Evolutionary conservation across 1,284 basidiomycete species (phyloP).

Genomic region (Ceratobasidium sp.): DNA sequence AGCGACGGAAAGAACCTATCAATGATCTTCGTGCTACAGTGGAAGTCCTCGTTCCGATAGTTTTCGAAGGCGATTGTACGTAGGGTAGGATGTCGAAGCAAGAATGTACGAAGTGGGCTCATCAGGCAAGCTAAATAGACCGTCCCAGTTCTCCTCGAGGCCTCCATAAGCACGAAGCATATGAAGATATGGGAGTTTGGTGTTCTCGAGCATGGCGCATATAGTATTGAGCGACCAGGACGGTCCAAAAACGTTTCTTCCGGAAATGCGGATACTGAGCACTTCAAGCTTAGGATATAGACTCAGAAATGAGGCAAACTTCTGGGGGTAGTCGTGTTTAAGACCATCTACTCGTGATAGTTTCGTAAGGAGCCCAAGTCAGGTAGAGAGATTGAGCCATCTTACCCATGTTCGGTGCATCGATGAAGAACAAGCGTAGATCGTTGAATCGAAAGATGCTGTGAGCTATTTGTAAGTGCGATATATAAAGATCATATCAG

Average conservation of each 20-base stretch:
- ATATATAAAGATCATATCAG: neutral
- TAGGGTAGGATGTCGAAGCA: neutral
- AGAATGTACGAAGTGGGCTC: neutral
- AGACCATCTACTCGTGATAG: no score
- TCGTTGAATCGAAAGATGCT: neutral
- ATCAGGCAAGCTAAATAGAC: neutral
- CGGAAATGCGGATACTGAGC: neutral
- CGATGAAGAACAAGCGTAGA: neutral
- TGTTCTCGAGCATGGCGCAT: neutral
- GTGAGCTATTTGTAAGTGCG: neutral
- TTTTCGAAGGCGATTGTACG: neutral
- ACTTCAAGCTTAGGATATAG: neutral
- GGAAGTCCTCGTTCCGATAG: neutral
- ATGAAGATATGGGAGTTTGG: neutral
- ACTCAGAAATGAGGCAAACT: neutral
- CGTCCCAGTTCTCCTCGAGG: neutral
- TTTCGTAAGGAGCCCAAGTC: no score
- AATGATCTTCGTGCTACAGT: neutral
- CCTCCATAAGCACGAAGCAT: neutral
- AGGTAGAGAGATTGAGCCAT: neutral
- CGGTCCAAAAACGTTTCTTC: neutral
- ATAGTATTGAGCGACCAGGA: neutral
- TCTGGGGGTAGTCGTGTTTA: neutral
- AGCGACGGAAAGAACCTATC: neutral
- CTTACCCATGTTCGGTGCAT: neutral